phyloP scores from a whole-genome alignment of 305 asterid species.

The Ilex paraguariensis region DNA sequence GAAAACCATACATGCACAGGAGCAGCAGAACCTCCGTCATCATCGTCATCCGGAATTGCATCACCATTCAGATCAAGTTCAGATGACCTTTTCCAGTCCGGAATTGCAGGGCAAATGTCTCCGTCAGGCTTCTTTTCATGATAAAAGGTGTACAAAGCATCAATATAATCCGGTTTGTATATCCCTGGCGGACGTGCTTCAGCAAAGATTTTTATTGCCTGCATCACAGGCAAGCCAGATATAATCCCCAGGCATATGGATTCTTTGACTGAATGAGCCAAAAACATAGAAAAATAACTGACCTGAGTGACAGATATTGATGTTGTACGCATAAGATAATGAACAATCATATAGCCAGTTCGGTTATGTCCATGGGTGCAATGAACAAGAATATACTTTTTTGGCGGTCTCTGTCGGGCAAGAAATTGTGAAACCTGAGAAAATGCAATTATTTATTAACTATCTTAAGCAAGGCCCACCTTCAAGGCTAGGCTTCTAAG shows the following conservation, averaged over 20 bases:
- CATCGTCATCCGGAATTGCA: constrained; percentile 91
- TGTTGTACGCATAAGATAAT: constrained; percentile 82
- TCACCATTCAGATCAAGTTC: constrained; percentile 95
- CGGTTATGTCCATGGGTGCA: constrained; percentile 99
- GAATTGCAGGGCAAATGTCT: constrained; percentile 80
- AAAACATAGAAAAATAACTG: constrained; percentile 14
- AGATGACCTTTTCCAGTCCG: constrained; percentile 93
- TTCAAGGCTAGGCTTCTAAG: no score
- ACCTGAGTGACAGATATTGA: constrained; percentile 83
- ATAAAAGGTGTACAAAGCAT: constrained; percentile 75
- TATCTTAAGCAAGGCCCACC: no score
- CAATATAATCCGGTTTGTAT: constrained; percentile 89
- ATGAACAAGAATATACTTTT: constrained; percentile 79
- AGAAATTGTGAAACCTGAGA: constrained; percentile 50
- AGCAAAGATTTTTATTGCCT: constrained; percentile 82
- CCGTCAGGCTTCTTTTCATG: constrained; percentile 87
- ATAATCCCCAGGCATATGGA: neutral
- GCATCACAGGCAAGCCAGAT: constrained; percentile 8
- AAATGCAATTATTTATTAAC: neutral
- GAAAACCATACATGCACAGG: constrained; percentile 43
- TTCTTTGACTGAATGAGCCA: neutral
- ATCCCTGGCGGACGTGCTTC: constrained; percentile 99
- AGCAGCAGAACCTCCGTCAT: constrained; percentile 61
- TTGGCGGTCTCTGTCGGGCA: constrained; percentile 58
- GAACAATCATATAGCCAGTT: constrained; percentile 93